Evolutionary conservation across 257 asterid genomes (phyloP).

Genomic region (Dorcoceras hygrometricum): DNA sequence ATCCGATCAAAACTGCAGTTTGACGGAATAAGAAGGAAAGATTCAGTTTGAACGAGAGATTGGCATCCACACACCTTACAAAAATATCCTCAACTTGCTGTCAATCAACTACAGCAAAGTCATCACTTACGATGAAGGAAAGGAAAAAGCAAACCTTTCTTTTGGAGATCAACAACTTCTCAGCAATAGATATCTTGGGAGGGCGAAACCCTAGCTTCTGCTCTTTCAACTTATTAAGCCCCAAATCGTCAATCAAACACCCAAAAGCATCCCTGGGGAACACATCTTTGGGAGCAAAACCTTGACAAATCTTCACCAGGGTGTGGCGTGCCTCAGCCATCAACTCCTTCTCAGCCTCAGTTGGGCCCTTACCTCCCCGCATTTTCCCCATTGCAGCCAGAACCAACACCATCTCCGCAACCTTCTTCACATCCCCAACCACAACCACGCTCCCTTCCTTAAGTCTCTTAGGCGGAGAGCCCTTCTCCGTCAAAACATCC

Average conservation of each 20-base stretch:
- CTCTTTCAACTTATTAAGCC: slow-evolving; percentile 67
- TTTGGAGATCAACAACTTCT: slow-evolving; percentile 64
- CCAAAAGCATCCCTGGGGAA: slow-evolving; percentile 87
- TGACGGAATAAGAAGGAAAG: background rate
- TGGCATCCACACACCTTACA: slow-evolving; percentile 17
- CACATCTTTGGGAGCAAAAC: slow-evolving; percentile 87
- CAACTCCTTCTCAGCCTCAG: slow-evolving; percentile 65
- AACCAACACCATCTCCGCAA: slow-evolving; percentile 89
- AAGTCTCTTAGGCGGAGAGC: slow-evolving; percentile 36
- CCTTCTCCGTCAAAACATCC: slow-evolving; percentile 28
- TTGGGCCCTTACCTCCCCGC: slow-evolving; percentile 89
- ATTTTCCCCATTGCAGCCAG: slow-evolving; percentile 89
- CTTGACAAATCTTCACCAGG: slow-evolving; percentile 65
- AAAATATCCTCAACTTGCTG: slow-evolving; percentile 1
- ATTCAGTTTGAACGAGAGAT: background rate
- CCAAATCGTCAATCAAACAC: slow-evolving; percentile 80
- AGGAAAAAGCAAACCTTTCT: slow-evolving; percentile 53
- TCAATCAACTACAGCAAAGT: slow-evolving; percentile 2
- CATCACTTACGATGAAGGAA: background rate
- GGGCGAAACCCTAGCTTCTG: slow-evolving; percentile 69
- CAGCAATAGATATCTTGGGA: slow-evolving; percentile 76
- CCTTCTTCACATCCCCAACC: slow-evolving; percentile 48
- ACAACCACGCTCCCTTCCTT: slow-evolving; percentile 26
- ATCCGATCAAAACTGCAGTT: background rate
- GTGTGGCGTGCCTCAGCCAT: slow-evolving; percentile 65